These are phyloP conservation scores for Hypomyces rosellus DNA, from an alignment of 2,329 filamentous ascomycete species.

Conservation along the genomic window DNA sequence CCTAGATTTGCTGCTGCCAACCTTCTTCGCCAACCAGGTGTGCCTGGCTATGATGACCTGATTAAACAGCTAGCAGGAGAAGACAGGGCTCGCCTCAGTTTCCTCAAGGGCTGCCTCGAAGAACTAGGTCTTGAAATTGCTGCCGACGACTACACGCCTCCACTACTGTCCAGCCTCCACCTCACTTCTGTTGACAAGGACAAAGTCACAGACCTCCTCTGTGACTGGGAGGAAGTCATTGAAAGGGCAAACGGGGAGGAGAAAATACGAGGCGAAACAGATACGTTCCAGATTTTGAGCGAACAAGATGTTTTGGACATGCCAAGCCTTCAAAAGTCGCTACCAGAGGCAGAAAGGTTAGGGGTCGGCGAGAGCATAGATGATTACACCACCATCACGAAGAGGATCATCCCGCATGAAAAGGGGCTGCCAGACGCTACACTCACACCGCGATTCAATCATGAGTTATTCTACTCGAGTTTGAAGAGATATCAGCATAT, in stretches of 20 bases:
- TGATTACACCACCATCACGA: constrained; percentile 68
- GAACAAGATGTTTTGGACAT: constrained; percentile 55
- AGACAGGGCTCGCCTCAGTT: constrained; percentile 63
- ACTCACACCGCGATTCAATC: constrained; percentile 80
- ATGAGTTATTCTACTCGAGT: constrained; percentile 68
- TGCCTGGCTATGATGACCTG: constrained; percentile 64
- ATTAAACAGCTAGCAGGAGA: constrained; percentile 62
- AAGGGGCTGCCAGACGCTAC: constrained; percentile 59
- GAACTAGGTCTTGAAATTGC: constrained; percentile 80
- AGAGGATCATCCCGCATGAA: constrained; percentile 69
- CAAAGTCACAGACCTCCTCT: constrained; percentile 62
- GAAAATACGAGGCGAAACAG: constrained; percentile 72
- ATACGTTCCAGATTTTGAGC: constrained; percentile 74
- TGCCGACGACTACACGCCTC: constrained; percentile 61
- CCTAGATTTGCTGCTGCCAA: constrained; percentile 75
- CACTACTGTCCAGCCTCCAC: constrained; percentile 75
- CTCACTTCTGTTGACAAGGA: constrained; percentile 62
- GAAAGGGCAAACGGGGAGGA: constrained; percentile 58
- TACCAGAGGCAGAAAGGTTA: constrained; percentile 29
- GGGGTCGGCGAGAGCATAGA: constrained; percentile 48
- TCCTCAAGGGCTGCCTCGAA: constrained; percentile 70
- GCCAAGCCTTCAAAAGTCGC: constrained; percentile 45
- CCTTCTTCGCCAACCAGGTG: constrained; percentile 58
- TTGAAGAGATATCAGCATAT: constrained; percentile 57
- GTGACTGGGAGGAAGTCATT: constrained; percentile 61